These are phyloP conservation scores for Tillandsia fasciculata DNA, from an alignment of 176 grass and related monocot genomes.

Conservation along the genomic window DNA sequence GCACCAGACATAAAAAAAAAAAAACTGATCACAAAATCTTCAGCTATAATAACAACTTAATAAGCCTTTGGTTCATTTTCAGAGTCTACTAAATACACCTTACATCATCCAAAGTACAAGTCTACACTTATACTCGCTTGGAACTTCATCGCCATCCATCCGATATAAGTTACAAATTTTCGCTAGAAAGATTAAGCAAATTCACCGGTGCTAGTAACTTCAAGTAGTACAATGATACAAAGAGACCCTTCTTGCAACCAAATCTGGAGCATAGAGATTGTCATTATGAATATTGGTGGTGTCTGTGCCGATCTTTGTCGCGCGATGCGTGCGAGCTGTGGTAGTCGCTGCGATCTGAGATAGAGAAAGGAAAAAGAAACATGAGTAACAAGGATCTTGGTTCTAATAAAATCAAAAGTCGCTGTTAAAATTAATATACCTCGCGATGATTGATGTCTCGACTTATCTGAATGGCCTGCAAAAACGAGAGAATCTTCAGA, in stretches of 20 bases:
- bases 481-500: slow-evolving; percentile 9
- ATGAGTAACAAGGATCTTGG: not conserved
- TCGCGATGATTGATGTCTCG: slow-evolving; percentile 51
- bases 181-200: too few species aligned
- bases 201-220: not conserved
- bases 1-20: too few species aligned
- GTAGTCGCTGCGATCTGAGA: slow-evolving; percentile 16
- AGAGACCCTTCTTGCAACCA: not conserved
- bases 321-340: slow-evolving; percentile 11
- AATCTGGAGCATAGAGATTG: not conserved
- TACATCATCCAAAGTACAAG: too few species aligned
- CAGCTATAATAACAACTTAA: too few species aligned
- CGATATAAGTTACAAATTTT: too few species aligned
- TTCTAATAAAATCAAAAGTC: not conserved
- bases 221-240: not conserved
- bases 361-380: slow-evolving; percentile 21
- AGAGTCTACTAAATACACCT: too few species aligned
- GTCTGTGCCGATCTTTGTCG: slow-evolving; percentile 24
- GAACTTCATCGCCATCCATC: too few species aligned
- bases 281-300: slow-evolving; percentile 9
- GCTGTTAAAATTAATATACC: slow-evolving; percentile 32
- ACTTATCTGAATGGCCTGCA: slow-evolving; percentile 62
- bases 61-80: too few species aligned
- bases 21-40: too few species aligned
- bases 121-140: too few species aligned